Conservation (phyloP, 1,139 yeast genomes). For the Magnusiomyces starmeri region DNA sequence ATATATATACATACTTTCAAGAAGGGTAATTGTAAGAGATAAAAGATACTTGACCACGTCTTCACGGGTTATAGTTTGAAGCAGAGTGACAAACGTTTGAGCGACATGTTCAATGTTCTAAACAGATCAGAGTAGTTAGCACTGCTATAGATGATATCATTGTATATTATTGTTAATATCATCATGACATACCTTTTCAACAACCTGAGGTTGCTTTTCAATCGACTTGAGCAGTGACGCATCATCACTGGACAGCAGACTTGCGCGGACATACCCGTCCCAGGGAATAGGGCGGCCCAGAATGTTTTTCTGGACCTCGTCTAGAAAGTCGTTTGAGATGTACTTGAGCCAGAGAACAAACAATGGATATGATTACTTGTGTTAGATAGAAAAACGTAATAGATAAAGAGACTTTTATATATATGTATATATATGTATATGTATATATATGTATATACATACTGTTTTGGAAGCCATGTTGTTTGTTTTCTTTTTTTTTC, state of each 20-base stretch:
- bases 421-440: no score
- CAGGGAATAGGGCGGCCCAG: constrained; percentile 84
- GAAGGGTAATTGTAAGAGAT: constrained; percentile 60
- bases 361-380: neutral
- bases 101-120: constrained; percentile 47
- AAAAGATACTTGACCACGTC: constrained; percentile 72
- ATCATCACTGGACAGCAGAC: constrained; percentile 56
- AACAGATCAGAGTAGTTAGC: constrained; percentile 13
- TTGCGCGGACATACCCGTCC: constrained; percentile 83
- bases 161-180: no score
- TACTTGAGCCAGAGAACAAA: neutral
- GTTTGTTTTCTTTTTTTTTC: no score
- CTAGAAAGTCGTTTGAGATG: constrained; percentile 36
- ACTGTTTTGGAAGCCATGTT: no score
- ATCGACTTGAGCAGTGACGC: constrained; percentile 58
- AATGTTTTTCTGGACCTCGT: constrained; percentile 66
- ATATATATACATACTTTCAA: constrained; percentile 28
- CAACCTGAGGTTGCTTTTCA: constrained; percentile 41
- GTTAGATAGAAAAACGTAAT: no score
- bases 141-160: no score
- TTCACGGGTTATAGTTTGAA: constrained; percentile 48
- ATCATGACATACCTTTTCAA: constrained; percentile 20
- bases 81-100: constrained; percentile 47
- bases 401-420: no score
- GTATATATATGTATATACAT: no score